Percentiles rank a stretch among this genome's conserved stretches.
These are phyloP conservation scores for Acanthamoeba royreba DNA, from an alignment of 208 protist genomes.

Conservation along the genomic window DNA sequence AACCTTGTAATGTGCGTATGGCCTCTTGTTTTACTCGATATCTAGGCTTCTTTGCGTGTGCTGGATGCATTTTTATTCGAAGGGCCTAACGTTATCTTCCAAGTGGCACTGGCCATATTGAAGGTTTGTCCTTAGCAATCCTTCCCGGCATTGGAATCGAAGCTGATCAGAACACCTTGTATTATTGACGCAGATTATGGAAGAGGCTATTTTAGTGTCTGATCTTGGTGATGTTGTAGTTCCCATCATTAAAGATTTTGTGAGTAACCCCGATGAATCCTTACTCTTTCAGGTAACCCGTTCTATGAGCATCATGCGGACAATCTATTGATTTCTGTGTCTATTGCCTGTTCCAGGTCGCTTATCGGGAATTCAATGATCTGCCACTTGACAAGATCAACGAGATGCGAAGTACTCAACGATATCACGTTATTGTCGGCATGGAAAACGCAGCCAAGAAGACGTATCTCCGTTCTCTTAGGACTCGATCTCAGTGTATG, in stretches of 20 bases:
- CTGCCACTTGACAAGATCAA: neutral
- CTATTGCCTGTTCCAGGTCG: neutral
- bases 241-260: neutral
- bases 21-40: no score
- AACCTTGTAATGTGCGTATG: no score
- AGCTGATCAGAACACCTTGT: neutral
- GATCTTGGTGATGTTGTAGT: neutral
- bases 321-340: neutral
- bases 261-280: neutral
- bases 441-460: neutral
- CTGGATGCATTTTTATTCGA: slow-evolving; percentile 8
- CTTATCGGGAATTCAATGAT: neutral
- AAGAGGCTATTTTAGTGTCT: slow-evolving; percentile 1
- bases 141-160: neutral
- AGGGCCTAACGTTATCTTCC: neutral
- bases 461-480: neutral
- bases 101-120: neutral
- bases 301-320: neutral
- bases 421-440: neutral
- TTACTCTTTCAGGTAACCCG: neutral
- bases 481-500: neutral
- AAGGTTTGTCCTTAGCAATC: neutral
- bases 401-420: neutral
- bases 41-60: neutral
- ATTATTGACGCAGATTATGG: slow-evolving; percentile 8